Conservation (phyloP, 352 stramenopile genomes). For the Phytophthora capsici region DNA sequence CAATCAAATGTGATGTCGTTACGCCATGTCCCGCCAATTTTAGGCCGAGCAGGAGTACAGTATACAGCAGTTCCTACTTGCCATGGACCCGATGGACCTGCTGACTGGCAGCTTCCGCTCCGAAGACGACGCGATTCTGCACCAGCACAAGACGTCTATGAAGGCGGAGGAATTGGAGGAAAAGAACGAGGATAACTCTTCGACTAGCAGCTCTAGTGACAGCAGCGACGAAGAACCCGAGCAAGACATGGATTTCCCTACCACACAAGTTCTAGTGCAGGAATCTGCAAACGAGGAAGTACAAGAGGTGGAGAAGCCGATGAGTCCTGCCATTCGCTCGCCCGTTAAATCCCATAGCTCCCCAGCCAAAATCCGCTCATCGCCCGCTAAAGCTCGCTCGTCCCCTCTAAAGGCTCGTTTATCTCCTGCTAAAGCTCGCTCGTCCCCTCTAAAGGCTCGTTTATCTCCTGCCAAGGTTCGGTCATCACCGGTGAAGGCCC, state of each 20-base stretch:
- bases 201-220: constrained; percentile 6
- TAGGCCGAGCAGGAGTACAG: background rate
- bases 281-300: constrained; percentile 15
- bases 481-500: background rate
- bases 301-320: constrained; percentile 10
- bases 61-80: background rate
- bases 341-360: constrained; percentile 13
- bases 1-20: no score
- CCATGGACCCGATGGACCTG: constrained; percentile 34
- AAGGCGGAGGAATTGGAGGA: constrained; percentile 13
- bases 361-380: constrained; percentile 7
- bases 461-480: constrained; percentile 11
- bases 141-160: background rate
- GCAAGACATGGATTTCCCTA: constrained; percentile 42
- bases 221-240: constrained; percentile 31
- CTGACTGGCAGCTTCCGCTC: constrained; percentile 13
- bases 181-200: constrained; percentile 34
- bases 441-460: constrained; percentile 14
- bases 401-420: constrained; percentile 14
- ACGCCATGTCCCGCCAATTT: no score
- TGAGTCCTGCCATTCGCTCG: constrained; percentile 12
- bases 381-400: constrained; percentile 10
- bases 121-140: background rate
- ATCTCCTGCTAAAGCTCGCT: constrained; percentile 15
- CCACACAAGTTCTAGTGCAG: constrained; percentile 49